Base-by-base conservation (phyloP, 305 asterid genomes). In the Euphrasia arctica region DNA sequence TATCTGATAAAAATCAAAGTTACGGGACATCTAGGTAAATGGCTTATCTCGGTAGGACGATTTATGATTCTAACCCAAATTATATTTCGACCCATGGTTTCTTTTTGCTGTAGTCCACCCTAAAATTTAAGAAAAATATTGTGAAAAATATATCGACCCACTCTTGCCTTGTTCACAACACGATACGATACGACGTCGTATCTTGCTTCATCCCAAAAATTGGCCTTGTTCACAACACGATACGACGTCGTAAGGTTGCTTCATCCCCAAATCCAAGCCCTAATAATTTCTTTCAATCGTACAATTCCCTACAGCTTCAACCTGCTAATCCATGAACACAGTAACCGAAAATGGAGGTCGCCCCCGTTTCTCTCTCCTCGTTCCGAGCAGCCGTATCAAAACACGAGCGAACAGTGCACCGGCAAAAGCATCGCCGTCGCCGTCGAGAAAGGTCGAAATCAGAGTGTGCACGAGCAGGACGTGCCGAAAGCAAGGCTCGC, bases 401-500 rank as follows among this genome's bases (percentile, higher is more conserved):
- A 18, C 22, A 42, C 76, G 57, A 52, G 57, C 57, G 8, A 43
- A 45, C 36, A 5, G 36, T 27, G 47, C 42, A 9, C 48, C 64
- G 41, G 28, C 74, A 11, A 65, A 52, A 77, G 72, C 77, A 45
- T 60, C 78, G 27, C 48, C 78, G 15, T 31, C 70, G 22, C 14
- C 72, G 47, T 52, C 74, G 9, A 58, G 67, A 12, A 68, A 64
- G 48, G 70, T 80, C 11, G 95, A 82, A 65, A 72, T 91, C 45
- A 70, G 95, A 72, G 88, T 87, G 32, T 89, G 97, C 58, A 86
- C 93, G 51, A 84, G 82, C 80, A 76, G 75, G 75, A 72, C 87
- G 34, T 91, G 98, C 73, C 74, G 93, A 63, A 91, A 74, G 78
- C 96, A 89, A 64, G 98, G 98, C 1, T 89, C 95, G 4, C 50